Evolutionary conservation across 371 early-diverging fungal genomes (phyloP), one percentile per base, ranked within the genome.

Genomic region (Saksenaea vasiformis): DNA sequence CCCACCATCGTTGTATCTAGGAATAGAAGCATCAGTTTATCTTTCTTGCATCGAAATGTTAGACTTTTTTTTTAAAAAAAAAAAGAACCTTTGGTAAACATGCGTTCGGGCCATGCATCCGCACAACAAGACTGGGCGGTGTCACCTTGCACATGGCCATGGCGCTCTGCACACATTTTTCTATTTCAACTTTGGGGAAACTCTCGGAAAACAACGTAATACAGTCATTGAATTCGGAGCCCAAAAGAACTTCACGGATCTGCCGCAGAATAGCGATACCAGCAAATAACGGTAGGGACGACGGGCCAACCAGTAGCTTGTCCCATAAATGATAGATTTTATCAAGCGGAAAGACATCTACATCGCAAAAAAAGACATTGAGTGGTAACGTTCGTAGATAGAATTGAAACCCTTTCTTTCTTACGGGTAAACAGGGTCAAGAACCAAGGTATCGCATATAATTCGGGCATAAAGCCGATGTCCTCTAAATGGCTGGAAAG

Each of bases 381-480:
- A 54, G 65, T 24, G 15, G 54, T 19, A 2, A 53, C 7, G 10
- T 1, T 36, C 31, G 10, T 3, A 14, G 39, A 0, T 7, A 28
- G 8, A 51, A 15, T 26, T 14, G 26, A 13, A n/a, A 22, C n/a
- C 19, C 1, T 7, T 9, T 3, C 4, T 10, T 13, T 73, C 85
- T 81, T 82, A 87, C 90, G 92, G 1, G 94, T 90, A 69, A 91
- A 94, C 15, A 93, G 68, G 0, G 94, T 93, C 73, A 93, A 79
- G 62, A 93, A 89, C 91, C 93, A 94, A 8, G 92, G 88, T 15
- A 94, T 91, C 10, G 93, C 92, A 65, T 89, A 94, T 7, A 93
- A 72, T 27, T 93, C 87, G 3, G 92, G 92, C 24, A 78, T 71
- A 54, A 92, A 87, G 1, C 87, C 87, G 54, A 93, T 86, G 5